A percentile compares a stretch with the other conserved stretches of the same genome.
phyloP scores from a whole-genome alignment of 257 asterid species.

The Nicotiana otophora region DNA sequence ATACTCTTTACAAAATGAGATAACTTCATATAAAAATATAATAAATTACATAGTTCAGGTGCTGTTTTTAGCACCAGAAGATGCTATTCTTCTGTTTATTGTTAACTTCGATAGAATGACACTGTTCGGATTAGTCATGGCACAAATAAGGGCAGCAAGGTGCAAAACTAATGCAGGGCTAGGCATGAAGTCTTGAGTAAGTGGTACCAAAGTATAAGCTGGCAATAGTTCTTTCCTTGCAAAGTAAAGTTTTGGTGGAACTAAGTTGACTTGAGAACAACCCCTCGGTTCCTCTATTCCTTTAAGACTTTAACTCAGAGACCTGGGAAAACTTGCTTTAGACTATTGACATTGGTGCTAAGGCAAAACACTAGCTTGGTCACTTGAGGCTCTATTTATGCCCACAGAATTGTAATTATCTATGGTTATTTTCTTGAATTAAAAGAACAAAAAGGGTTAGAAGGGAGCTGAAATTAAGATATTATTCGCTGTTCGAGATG shows the following conservation, averaged over 20 bases:
- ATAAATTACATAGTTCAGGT: not conserved
- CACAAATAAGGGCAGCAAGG: not conserved
- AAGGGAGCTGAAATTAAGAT: not conserved
- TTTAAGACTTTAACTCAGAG: no score
- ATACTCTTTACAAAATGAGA: not conserved
- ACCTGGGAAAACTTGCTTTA: not conserved
- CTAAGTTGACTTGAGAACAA: not conserved
- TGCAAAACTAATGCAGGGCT: not conserved
- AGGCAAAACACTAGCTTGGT: not conserved
- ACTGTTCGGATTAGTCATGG: not conserved
- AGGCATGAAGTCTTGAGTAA: not conserved
- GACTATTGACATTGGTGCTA: not conserved
- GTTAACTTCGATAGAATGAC: not conserved
- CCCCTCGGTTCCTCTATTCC: no score
- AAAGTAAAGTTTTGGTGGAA: not conserved
- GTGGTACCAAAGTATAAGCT: not conserved
- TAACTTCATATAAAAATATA: not conserved
- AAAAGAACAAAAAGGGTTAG: not conserved
- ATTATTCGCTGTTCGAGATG: not conserved
- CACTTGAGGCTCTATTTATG: not conserved
- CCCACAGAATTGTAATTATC: not conserved
- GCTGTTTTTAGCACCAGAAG: not conserved
- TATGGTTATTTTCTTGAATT: not conserved
- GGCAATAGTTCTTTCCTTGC: not conserved
- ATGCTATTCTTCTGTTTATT: not conserved